Evolutionary conservation across 441 rosid genomes (phyloP).

Genomic region (Bocquillonia castaneifolia): DNA sequence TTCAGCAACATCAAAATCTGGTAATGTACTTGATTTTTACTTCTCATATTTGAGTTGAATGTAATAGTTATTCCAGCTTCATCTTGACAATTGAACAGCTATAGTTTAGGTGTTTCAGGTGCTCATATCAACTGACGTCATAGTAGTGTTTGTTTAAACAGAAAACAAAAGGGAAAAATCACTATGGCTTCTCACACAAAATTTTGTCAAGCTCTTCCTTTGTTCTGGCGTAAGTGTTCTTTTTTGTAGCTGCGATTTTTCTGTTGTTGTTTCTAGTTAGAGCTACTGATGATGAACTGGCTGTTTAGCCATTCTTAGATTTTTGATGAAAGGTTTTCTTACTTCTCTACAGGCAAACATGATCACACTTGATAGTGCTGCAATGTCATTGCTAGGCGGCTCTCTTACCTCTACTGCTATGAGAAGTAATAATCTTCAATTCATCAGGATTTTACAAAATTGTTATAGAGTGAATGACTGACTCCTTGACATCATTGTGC

Average conservation of each 20-base stretch:
- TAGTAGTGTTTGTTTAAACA: conserved; percentile 23
- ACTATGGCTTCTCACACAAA: conserved; percentile 71
- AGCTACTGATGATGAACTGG: conserved; percentile 1
- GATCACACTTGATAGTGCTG: conserved; percentile 70
- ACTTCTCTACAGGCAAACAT: conserved; percentile 42
- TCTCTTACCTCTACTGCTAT: conserved; percentile 47
- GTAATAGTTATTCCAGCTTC: background rate
- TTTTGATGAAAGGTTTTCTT: conserved; percentile 1
- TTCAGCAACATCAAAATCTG: conserved; percentile 43
- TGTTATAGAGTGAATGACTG: conserved; percentile 14
- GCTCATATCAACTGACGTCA: conserved; percentile 5
- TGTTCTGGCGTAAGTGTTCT: conserved; percentile 60
- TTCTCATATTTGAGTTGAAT: background rate
- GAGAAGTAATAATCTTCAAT: conserved; percentile 49
- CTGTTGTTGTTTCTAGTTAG: background rate
- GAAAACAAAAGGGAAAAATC: conserved; percentile 71
- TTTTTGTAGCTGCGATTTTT: too few species aligned
- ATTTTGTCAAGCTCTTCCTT: conserved; percentile 82
- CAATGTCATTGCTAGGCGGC: conserved; percentile 56
- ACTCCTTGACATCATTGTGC: conserved; percentile 29
- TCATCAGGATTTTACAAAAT: conserved; percentile 10
- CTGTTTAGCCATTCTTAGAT: conserved; percentile 8
- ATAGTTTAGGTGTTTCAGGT: background rate
- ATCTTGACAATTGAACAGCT: background rate
- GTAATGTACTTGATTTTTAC: conserved; percentile 33